Evolutionary conservation across 345 rosid genomes (phyloP).

Genomic region (Erodium maritimum): DNA sequence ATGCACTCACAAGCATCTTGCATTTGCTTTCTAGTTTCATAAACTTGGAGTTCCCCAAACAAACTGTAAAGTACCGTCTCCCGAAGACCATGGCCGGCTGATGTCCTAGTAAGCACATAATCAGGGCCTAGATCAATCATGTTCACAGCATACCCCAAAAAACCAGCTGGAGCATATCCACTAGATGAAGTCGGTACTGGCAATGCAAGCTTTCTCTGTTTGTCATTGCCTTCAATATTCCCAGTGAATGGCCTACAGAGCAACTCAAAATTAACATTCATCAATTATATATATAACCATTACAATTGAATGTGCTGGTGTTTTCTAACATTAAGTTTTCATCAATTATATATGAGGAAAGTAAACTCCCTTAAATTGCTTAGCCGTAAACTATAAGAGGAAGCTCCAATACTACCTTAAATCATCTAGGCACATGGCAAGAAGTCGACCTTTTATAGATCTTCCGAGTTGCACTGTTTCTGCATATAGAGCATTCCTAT

Average conservation of each 20-base stretch:
- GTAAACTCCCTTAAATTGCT: too few relatives aligned
- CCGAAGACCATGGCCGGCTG: slow-evolving; percentile 33
- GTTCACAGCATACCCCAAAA: slow-evolving; percentile 57
- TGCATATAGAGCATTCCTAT: slow-evolving; percentile 20
- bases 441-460: slow-evolving; percentile 32
- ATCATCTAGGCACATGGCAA: slow-evolving; percentile 39
- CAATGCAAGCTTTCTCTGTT: slow-evolving; percentile 34
- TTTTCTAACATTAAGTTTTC: too few relatives aligned
- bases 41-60: slow-evolving; percentile 46
- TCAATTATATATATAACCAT: neutral
- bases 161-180: slow-evolving; percentile 37
- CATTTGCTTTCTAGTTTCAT: slow-evolving; percentile 33
- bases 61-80: slow-evolving; percentile 45
- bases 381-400: neutral
- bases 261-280: neutral
- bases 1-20: slow-evolving; percentile 25
- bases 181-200: slow-evolving; percentile 25
- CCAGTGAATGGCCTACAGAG: slow-evolving; percentile 21
- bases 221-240: slow-evolving; percentile 15
- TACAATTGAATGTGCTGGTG: too few relatives aligned
- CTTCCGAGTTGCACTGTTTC: slow-evolving; percentile 28
- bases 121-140: slow-evolving; percentile 28
- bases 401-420: slow-evolving; percentile 21
- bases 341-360: too few relatives aligned
- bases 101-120: slow-evolving; percentile 14